Evolutionary conservation across 169 alveolate genomes (phyloP).

Genomic region (Theileria parva): DNA sequence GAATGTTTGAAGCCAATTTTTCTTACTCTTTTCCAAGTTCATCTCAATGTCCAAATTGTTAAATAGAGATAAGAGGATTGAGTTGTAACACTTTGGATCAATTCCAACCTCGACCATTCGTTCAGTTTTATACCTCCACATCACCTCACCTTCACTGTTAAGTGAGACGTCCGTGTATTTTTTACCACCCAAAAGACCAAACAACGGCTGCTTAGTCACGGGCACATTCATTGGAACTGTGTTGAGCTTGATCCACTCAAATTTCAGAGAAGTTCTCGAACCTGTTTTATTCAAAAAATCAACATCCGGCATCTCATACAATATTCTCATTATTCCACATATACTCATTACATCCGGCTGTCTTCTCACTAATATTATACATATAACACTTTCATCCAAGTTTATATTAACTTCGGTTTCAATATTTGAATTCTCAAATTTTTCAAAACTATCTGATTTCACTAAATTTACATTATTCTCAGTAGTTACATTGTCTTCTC

Average conservation of each 20-base stretch:
- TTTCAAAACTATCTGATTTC: background rate
- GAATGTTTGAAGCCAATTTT: constrained; percentile 46
- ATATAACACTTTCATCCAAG: background rate
- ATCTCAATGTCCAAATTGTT: background rate
- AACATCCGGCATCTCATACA: constrained; percentile 24
- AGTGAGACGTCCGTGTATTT: constrained; percentile 22
- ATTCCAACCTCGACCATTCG: constrained; percentile 53
- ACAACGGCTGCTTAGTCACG: constrained; percentile 47
- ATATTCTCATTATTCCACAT: constrained; percentile 31
- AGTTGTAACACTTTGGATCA: constrained; percentile 23
- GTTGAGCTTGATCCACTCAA: constrained; percentile 50
- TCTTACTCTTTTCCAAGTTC: constrained; percentile 3
- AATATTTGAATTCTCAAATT: background rate
- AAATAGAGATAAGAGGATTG: constrained; percentile 17
- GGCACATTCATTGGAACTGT: constrained; percentile 25
- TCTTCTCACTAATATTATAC: background rate
- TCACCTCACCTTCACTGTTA: constrained; percentile 17
- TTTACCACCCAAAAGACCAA: constrained; percentile 34
- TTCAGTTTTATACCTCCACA: constrained; percentile 49
- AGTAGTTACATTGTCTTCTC: no score
- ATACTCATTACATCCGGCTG: constrained; percentile 41
- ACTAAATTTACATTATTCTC: background rate
- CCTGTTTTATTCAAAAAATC: constrained; percentile 42
- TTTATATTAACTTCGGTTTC: background rate
- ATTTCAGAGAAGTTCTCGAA: constrained; percentile 41